Evolutionary conservation across 805 yeast genomes (phyloP), one percentile per base, ranked within the genome.

Genomic region (Yamadazyma phyllophila): DNA sequence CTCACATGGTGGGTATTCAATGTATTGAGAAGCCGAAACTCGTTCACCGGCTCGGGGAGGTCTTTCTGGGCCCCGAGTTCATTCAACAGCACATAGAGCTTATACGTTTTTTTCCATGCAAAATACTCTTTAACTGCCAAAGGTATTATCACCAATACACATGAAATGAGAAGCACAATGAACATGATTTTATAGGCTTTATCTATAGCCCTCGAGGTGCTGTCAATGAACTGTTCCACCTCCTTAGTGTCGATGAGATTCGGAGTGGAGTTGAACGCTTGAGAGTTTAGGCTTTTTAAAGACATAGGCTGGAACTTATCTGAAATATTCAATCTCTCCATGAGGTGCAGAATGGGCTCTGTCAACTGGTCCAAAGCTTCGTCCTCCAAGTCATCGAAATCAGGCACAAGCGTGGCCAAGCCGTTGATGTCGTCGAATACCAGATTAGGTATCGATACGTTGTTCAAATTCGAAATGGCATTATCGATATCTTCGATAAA

Each of bases 381-480:
- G 47, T 81, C 78, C 56, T 81, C 76, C 2, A 88, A 82, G 7
- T 75, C 73, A 2, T 76, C 78, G 60, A 88, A 88, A 49, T 80
- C 77, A 0, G 95, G 96, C 0, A 85, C 65, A 2, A 66, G 63
- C 6, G 42, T 36, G 15, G 77, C 66, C 35, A 90, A 62, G 0
- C 57, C 51, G 2, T 77, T 76, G 13, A 94, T 68, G 26, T 81
- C 78, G 1, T 61, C 60, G 51, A 87, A 78, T 35, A 91, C 81
- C 0, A 81, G 65, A 0, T 79, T 56, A 1, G 97, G 88, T 10
- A 94, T 85, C 12, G 77, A 59, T 46, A 92, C 61, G 48, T 83
- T 56, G 50, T 76, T 65, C 52, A 92, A 64, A 0, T 79, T 65
- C 8, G 64, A 58, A 3, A 88, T 71, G 0, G 90, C 80, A 14